Evolutionary conservation across 2,329 filamentous ascomycete genomes (phyloP), one percentile per base, ranked within the genome.

Genomic region (Thyridium curvatum): DNA sequence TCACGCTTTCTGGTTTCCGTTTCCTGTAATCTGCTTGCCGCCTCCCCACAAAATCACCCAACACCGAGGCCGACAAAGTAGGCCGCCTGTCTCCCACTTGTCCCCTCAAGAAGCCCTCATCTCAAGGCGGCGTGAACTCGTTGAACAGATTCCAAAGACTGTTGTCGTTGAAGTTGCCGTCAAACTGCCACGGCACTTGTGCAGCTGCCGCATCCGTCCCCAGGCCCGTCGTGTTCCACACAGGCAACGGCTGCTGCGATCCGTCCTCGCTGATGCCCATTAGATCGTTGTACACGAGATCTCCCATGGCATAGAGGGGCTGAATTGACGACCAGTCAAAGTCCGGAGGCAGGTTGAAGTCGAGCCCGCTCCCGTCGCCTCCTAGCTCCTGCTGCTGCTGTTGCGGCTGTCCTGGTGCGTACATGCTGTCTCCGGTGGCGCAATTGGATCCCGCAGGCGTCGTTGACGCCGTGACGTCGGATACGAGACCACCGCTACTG

Each of bases 141-240:
- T 78, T 78, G 48, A 78, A 52, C 41, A 77, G 54, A 30, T 68
- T 71, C 74, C 74, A 77, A 40, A 78, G 65, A 33, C 71, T 77
- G 47, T 76, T 72, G 35, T 65, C 64, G 3, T 65, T 66, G 55
- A 77, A 75, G 41, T 68, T 71, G 2, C 74, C 74, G 17, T 68
- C 72, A 56, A 78, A 78, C 42, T 71, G 65, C 68, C 68, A 72
- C 18, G 56, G 47, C 21, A 48, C 15, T 7, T 32, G n/a, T 28
- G 29, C 28, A 14, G 31, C 33, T 29, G 21, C 14, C 30, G 9
- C 21, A 18, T 45, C 30, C 45, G 35, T n/a, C 32, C 40, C 9
- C n/a, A n/a, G n/a, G 21, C 6, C 21, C 21, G 47, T 41, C 41
- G 47, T 49, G 18, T 43, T 40, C 40, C 46, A 45, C 18, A 51